phyloP scores from a whole-genome alignment of 176 grass and related monocot genomes.

The Oryza brachyantha region DNA sequence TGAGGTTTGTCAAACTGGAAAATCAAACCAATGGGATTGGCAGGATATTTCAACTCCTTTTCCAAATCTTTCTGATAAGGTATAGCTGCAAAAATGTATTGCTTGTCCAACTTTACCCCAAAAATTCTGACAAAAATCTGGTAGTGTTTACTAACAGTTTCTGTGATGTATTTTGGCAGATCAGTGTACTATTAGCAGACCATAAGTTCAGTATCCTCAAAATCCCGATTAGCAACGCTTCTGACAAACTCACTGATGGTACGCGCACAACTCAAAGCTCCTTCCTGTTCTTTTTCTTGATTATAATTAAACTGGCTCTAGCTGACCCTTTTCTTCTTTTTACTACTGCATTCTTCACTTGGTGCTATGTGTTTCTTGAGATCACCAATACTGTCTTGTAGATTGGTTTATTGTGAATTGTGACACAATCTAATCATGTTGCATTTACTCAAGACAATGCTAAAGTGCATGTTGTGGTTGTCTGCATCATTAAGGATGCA shows the following conservation, averaged over 20 bases:
- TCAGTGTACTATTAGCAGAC: constrained; percentile 50
- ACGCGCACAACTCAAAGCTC: constrained; percentile 17
- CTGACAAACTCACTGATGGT: constrained; percentile 66
- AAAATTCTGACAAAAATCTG: not conserved
- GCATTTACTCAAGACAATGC: not conserved
- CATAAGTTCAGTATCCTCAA: constrained; percentile 67
- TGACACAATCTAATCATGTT: not conserved
- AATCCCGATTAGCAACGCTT: constrained; percentile 60
- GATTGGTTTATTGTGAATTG: not conserved
- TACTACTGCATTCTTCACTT: not conserved
- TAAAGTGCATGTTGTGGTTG: constrained; percentile 1
- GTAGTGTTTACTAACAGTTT: not conserved
- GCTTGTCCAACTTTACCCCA: not conserved
- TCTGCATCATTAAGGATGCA: not conserved
- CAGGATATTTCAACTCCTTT: constrained; percentile 63
- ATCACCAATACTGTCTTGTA: not conserved
- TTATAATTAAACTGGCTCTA: not conserved
- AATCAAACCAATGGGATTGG: constrained; percentile 50
- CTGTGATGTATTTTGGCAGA: constrained; percentile 49
- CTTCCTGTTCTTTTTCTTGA: not conserved
- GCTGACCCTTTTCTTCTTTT: not conserved
- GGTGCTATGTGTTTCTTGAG: not conserved
- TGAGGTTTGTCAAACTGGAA: constrained; percentile 27
- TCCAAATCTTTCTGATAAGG: constrained; percentile 65
- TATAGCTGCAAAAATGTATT: constrained; percentile 18